Base-by-base conservation (phyloP, 495 filamentous ascomycete genomes). In the Hypoxylon lenormandii region DNA sequence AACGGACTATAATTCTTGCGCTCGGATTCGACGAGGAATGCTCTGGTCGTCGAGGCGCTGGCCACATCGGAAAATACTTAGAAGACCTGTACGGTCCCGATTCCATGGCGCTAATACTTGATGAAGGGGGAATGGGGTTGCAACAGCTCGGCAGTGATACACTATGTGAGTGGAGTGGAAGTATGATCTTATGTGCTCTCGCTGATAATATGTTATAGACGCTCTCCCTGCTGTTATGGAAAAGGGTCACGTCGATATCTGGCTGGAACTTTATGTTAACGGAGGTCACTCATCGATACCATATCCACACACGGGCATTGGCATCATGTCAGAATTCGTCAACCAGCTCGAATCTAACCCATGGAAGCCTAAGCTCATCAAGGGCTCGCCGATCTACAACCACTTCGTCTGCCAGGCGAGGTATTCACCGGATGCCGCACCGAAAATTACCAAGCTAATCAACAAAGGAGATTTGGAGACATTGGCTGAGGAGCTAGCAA, bases 21-120 rank as follows among this genome's bases (percentile, higher is more conserved):
- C 88, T 90, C 72, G 88, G 89, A 0, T 90, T 87, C 59, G 89
- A 91, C 59, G 88, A 91, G 13, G 88, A 90, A 63, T 85, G 85
- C 28, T 82, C 83, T 49, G 86, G 87, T n/a, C 81, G 78, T 53
- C 78, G 84, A 33, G 88, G 88, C 10, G 88, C 87, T 4, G 83
- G 82, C 0, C 37, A 79, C 0, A 82, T 91, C 33, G 81, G 83
- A 0, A 63, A 73, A 8, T 80, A 77, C 30, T 76, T 90, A 11
- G 77, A 86, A 59, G 63, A 84, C 28, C 69, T 75, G 13, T 88
- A 87, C 59, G 88, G 88, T 2, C 78, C 81, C 38, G 76, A 87
- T 61, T 83, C 82, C 26, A 79, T 90, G 43, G 86, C 84, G 6
- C 81, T 88, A 15, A 82, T 91, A 55, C 80, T 90, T 11, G 88